Conservation (phyloP, 1,139 yeast species). For the Pichia sp. region DNA sequence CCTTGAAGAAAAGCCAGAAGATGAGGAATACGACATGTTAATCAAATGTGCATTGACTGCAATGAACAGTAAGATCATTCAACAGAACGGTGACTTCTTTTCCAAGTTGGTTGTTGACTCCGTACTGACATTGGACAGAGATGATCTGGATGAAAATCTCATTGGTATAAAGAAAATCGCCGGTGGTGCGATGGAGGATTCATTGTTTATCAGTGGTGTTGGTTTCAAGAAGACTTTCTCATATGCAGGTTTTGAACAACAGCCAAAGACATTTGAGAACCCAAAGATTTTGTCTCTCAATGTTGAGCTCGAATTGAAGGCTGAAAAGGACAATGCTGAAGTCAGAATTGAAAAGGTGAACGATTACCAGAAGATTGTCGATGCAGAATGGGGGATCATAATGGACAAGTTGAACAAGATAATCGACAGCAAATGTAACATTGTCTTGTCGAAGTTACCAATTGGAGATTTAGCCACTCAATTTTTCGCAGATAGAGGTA, state of each 20-base stretch:
- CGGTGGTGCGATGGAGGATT: conserved; percentile 96
- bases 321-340: conserved; percentile 99
- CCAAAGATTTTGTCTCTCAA: conserved; percentile 84
- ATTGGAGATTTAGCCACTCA: conserved; percentile 98
- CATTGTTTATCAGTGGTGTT: conserved; percentile 85
- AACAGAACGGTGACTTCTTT: conserved; percentile 81
- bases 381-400: conserved; percentile 97
- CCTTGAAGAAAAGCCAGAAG: conserved; percentile 43
- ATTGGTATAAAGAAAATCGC: conserved; percentile 94
- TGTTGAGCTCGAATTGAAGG: conserved; percentile 92
- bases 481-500: conserved; percentile 91
- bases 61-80: conserved; percentile 90
- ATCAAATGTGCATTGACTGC: conserved; percentile 96
- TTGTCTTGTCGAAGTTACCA: conserved; percentile 89
- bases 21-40: conserved; percentile 45
- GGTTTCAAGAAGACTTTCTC: conserved; percentile 96
- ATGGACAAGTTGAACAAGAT: conserved; percentile 81
- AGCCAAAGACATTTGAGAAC: conserved; percentile 75
- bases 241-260: conserved; percentile 98
- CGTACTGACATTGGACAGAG: conserved; percentile 77
- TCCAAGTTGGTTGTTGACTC: conserved; percentile 97
- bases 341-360: conserved; percentile 91
- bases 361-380: conserved; percentile 94
- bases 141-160: conserved; percentile 79
- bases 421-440: conserved; percentile 81